Base-by-base conservation (phyloP, 768 basidiomycete species). In the Sutorius australiensis region DNA sequence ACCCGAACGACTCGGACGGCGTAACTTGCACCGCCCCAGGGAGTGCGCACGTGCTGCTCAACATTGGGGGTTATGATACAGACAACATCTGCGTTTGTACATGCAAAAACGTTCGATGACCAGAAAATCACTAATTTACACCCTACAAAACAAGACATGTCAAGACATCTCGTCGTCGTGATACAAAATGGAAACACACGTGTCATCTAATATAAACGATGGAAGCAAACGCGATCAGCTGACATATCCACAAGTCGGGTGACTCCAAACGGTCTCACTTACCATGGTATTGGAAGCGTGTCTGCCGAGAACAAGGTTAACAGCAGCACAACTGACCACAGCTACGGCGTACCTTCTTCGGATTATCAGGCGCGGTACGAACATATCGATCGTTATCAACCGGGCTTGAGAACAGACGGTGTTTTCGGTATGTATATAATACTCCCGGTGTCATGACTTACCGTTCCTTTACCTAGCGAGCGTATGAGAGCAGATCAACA, bases 381-480 rank as follows among this genome's bases (percentile, higher is more conserved):
- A 93, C 86, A 61, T 91, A 94, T 53, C 87, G 77, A 66, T 92
- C 90, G 64, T 95, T 93, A 62, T 90, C 92, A 37, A 79, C 72
- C 1, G 91, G 91, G 47, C 90, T 92, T 62, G 46, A 46, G 50
- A 41, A 17, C 6, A 10, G 41, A 47, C n/a, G 16, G 53, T 30
- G 51, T 42, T 31, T 58, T 47, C 48, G 48, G 54, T 55, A 37
- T 37, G 32, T 30, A 46, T 31, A 48, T 48, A 36, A 40, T 12
- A 39, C 11, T 14, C 6, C 6, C 43, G 12, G 16, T 50, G 46
- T 19, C 17, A 53, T 46, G 24, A 65, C 80, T 56, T 63, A 88
- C 87, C 83, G 77, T 72, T 90, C 83, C 67, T 81, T 80, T 67
- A 69, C 77, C 77, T 84, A 59, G 31, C 19, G n/a, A 39, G 33